Conservation (phyloP, 164 flowering plant genomes). For the grape (Vitis vinifera) region DNA sequence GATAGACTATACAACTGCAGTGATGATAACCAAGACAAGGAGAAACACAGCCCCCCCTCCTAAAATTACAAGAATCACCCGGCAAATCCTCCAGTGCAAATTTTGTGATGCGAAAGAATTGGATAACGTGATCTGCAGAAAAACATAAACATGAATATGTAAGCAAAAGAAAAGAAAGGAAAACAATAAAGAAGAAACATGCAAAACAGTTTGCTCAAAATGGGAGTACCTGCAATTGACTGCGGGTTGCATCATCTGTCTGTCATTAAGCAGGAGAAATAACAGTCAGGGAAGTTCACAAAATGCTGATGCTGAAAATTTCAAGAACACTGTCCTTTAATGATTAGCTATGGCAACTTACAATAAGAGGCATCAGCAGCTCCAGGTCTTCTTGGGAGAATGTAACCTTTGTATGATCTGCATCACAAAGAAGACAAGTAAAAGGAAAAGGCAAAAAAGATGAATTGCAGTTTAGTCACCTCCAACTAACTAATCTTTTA, state of each 20-base stretch:
- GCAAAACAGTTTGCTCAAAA: too few species aligned
- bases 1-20: constrained; percentile 14
- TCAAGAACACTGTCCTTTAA: too few species aligned
- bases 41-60: constrained; percentile 15
- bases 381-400: constrained; percentile 14
- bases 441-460: too few species aligned
- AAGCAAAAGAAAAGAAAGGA: too few species aligned
- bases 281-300: too few species aligned
- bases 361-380: constrained; percentile 21
- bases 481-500: too few species aligned
- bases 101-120: neutral
- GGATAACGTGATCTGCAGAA: neutral
- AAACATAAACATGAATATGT: neutral
- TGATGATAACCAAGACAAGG: constrained; percentile 16
- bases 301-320: too few species aligned
- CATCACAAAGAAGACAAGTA: neutral
- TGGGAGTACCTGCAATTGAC: constrained; percentile 10
- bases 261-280: neutral
- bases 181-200: too few species aligned
- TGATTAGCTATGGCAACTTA: constrained; percentile 6
- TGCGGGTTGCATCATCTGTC: constrained; percentile 9
- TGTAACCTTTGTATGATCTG: constrained; percentile 9
- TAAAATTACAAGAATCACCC: constrained; percentile 5
- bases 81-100: constrained; percentile 13
- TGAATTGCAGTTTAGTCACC: too few species aligned